Evolutionary conservation across 108 stramenopile genomes (phyloP).

Genomic region (Skeletonema grethae): DNA sequence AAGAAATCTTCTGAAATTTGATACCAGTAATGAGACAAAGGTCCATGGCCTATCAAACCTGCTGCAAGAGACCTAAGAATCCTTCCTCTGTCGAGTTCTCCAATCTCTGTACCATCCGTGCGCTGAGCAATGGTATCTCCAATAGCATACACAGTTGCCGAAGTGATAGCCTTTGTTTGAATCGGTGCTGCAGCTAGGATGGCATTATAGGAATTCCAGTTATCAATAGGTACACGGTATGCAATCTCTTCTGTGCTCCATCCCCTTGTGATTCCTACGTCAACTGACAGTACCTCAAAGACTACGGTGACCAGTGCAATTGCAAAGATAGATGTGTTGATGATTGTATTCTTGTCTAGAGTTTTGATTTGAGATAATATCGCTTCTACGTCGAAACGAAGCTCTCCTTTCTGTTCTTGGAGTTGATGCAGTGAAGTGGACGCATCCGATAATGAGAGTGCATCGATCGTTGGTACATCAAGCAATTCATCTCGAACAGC

Average conservation of each 20-base stretch:
- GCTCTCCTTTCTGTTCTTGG: background rate
- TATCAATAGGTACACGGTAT: conserved; percentile 53
- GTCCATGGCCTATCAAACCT: conserved; percentile 84
- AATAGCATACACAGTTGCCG: conserved; percentile 65
- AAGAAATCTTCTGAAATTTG: conserved; percentile 66
- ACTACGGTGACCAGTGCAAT: conserved; percentile 21
- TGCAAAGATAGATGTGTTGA: conserved; percentile 36
- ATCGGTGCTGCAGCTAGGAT: conserved; percentile 9
- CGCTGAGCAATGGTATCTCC: conserved; percentile 83
- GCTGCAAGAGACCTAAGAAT: conserved; percentile 61
- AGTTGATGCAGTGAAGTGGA: background rate
- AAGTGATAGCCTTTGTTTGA: conserved; percentile 62
- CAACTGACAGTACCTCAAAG: conserved; percentile 32
- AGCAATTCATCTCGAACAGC: no score
- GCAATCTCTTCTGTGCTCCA: conserved; percentile 50
- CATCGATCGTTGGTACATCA: no score
- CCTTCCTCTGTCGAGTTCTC: conserved; percentile 64
- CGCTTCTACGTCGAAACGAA: no score
- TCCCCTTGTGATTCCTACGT: conserved; percentile 42
- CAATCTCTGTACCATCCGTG: conserved; percentile 55
- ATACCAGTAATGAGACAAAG: conserved; percentile 82
- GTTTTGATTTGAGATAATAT: no score
- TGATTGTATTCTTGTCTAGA: conserved; percentile 9
- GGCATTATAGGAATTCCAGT: conserved; percentile 48
- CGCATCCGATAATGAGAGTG: no score